A percentile compares a stretch with the other conserved stretches of the same genome.
Conservation (phyloP, 805 yeast genomes). For the Schwanniomyces polymorphus region DNA sequence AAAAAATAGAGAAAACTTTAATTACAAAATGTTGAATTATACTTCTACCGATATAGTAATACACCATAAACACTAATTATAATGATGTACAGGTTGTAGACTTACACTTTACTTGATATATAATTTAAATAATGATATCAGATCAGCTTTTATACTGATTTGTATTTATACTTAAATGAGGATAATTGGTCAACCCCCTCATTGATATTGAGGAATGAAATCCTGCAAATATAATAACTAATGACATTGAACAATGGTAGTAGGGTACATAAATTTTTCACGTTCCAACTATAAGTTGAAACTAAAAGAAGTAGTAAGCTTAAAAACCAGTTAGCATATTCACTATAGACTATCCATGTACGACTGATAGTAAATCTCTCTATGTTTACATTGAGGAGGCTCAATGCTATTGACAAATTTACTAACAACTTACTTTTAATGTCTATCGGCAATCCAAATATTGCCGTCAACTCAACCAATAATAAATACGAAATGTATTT, state of each 20-base stretch:
- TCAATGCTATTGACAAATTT: slow-evolving; percentile 3
- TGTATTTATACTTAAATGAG: slow-evolving; percentile 16
- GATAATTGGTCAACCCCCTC: slow-evolving; percentile 9
- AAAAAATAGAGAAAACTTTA: not conserved
- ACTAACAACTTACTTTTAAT: not conserved
- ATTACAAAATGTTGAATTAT: not conserved
- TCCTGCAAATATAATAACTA: slow-evolving; percentile 4
- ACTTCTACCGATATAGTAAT: no score
- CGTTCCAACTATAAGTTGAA: not conserved
- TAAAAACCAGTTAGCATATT: slow-evolving; percentile 1
- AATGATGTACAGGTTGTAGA: not conserved
- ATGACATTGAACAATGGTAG: slow-evolving; percentile 12
- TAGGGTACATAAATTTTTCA: slow-evolving; percentile 1
- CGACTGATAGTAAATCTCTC: not conserved
- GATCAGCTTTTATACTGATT: slow-evolving; percentile 9
- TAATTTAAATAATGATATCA: not conserved
- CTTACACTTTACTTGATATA: not conserved
- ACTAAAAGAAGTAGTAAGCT: not conserved
- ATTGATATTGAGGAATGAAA: slow-evolving; percentile 8
- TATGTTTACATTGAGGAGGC: slow-evolving; percentile 2
- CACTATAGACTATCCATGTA: not conserved
- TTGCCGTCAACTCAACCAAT: slow-evolving; percentile 1
- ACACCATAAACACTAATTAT: not conserved
- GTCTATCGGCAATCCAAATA: not conserved
- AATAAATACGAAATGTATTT: not conserved